Evolutionary conservation across 1,284 basidiomycete species (phyloP).

Genomic region (Athelia sp.): DNA sequence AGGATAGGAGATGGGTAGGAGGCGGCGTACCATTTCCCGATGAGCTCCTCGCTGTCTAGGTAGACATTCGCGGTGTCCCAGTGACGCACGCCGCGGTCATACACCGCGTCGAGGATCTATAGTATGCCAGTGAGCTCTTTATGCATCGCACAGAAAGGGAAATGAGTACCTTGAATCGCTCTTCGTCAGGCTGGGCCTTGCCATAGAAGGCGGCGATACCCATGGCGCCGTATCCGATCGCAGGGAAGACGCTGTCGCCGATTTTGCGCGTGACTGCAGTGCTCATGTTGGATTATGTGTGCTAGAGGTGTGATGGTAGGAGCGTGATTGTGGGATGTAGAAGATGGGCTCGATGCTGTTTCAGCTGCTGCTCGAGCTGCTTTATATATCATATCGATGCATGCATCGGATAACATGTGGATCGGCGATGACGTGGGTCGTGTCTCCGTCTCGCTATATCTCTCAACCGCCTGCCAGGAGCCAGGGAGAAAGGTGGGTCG

Average conservation of each 20-base stretch:
- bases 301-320: constrained; percentile 9
- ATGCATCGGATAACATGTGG: too few species aligned
- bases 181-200: constrained; percentile 14
- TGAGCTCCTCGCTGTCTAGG: constrained; percentile 16
- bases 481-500: too few species aligned
- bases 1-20: neutral
- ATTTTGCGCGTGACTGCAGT: constrained; percentile 17
- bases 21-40: constrained; percentile 28
- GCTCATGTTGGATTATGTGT: too few species aligned
- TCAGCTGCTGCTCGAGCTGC: too few species aligned
- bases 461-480: too few species aligned
- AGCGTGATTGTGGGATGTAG: too few species aligned
- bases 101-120: constrained; percentile 10
- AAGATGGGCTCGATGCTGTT: too few species aligned
- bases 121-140: constrained; percentile 6
- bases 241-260: constrained; percentile 14
- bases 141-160: neutral
- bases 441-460: too few species aligned
- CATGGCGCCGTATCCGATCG: constrained; percentile 24
- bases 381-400: too few species aligned
- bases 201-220: constrained; percentile 20
- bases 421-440: too few species aligned
- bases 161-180: constrained; percentile 19
- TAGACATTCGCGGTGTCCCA: constrained; percentile 22
- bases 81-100: constrained; percentile 17